Evolutionary conservation across 2,329 filamentous ascomycete genomes (phyloP), one percentile per base, ranked within the genome.

Genomic region (Colletotrichum navitas): DNA sequence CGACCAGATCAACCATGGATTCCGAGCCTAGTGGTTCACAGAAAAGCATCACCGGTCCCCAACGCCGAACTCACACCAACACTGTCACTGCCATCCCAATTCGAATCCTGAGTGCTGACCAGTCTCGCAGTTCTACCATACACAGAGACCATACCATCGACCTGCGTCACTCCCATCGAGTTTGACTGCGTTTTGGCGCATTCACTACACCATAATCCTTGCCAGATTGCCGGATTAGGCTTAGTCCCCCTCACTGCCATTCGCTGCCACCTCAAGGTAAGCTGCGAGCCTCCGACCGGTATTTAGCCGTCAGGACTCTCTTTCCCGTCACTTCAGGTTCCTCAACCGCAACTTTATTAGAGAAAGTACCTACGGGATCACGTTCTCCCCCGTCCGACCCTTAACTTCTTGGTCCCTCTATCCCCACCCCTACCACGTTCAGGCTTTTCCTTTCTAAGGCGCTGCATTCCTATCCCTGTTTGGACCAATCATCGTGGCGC

Each of bases 191-290:
- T 71, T 63, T 63, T 59, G 39, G 65, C 66, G 54, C 65, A 68
- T 32, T 63, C 54, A 63, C 59, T 54, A 63, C 47, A 61, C 34
- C 70, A 39, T 36, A 39, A 71, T 66, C 70, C 70, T 43, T 72
- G 66, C 10, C 21, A 12, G 10, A 16, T 49, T 55, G 11, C 55
- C 66, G 55, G 16, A 52, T 66, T 58, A n/a, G 67, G 70, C 61
- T 32, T 72, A 71, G 66, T 43, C 41, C 36, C 6, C 26, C 2
- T 41, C 24, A 4, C 8, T 34, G 16, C 45, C 54, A 32, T 21
- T 58, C 18, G 52, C 58, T 70, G 64, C 34, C 52, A 63, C 51
- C 29, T 56, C 52, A 64, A 72, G 69, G 69, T 72, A 72, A 72
- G 69, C 59, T 68, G 49, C 68, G 54, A 63, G 45, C n/a, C 52